A percentile compares a stretch with the other conserved stretches of the same genome.
Evolutionary conservation across 352 stramenopile genomes (phyloP).

Genomic region (Phytophthora brassicae): DNA sequence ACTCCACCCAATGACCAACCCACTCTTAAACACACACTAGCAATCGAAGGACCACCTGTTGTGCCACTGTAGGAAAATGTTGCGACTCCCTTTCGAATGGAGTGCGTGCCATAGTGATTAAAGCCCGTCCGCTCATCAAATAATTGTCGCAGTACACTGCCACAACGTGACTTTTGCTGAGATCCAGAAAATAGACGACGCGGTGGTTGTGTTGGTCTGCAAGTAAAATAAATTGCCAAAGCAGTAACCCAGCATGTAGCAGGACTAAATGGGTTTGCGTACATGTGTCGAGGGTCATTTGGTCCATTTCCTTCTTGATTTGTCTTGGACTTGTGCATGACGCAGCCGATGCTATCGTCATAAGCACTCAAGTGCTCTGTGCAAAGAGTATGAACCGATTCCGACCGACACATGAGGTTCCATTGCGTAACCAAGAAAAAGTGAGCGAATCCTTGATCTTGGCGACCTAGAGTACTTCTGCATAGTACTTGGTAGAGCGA

Average conservation of each 20-base stretch:
- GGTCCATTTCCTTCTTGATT: background rate
- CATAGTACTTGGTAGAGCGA: background rate
- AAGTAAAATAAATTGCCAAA: constrained; percentile 4
- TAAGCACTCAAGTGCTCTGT: constrained; percentile 5
- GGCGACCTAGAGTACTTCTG: background rate
- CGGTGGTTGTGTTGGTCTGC: background rate
- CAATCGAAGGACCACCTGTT: constrained; percentile 6
- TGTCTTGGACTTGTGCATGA: background rate
- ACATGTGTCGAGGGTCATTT: background rate
- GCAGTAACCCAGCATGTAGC: constrained; percentile 8
- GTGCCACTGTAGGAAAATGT: constrained; percentile 4
- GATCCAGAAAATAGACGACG: background rate
- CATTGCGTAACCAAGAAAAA: background rate
- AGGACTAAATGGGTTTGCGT: background rate
- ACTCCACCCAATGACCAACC: constrained; percentile 10
- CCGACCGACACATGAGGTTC: background rate
- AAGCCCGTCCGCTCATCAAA: background rate
- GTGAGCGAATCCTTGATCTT: background rate
- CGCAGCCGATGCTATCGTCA: background rate
- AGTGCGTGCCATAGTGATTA: background rate
- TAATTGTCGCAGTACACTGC: background rate
- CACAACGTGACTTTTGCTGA: constrained; percentile 3
- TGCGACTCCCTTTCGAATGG: constrained; percentile 1
- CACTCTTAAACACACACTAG: constrained; percentile 6
- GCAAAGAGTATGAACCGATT: constrained; percentile 16